Conservation (phyloP, 306 rosid genomes). For the Lathyrus sativus region DNA sequence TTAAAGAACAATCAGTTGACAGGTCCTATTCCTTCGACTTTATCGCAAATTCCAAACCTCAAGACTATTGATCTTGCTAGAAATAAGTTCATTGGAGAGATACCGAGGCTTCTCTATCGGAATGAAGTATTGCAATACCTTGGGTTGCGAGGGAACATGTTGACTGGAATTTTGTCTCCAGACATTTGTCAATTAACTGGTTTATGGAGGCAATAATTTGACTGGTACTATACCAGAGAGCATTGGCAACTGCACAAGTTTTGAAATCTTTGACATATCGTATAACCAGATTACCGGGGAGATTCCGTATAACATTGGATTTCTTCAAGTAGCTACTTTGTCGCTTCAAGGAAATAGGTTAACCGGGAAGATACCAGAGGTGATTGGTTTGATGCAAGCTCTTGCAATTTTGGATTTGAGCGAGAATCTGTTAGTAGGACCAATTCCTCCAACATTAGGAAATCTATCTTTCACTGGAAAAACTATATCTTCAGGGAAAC, state of each 20-base stretch:
- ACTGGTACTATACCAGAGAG: constrained; percentile 79
- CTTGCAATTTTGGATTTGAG: constrained; percentile 95
- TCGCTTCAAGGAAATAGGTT: constrained; percentile 90
- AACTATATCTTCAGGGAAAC: constrained; percentile 87
- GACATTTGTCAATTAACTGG: constrained; percentile 90
- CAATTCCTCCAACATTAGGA: constrained; percentile 86
- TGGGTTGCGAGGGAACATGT: constrained; percentile 73
- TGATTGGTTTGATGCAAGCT: constrained; percentile 97
- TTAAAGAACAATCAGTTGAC: constrained; percentile 73
- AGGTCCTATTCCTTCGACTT: constrained; percentile 88
- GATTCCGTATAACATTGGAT: constrained; percentile 90
- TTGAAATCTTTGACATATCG: constrained; percentile 82
- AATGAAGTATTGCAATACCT: constrained; percentile 92
- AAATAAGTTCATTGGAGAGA: constrained; percentile 77
- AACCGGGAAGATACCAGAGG: constrained; percentile 84
- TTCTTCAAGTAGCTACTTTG: constrained; percentile 95
- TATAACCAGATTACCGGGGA: constrained; percentile 79
- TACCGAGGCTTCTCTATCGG: constrained; percentile 88
- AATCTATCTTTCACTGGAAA: constrained; percentile 86
- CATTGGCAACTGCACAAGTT: constrained; percentile 94
- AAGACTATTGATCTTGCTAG: constrained; percentile 87
- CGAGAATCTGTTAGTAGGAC: constrained; percentile 78
- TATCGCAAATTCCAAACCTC: constrained; percentile 82
- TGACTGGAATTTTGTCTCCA: constrained; percentile 70
- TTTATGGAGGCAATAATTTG: constrained; percentile 78